Conservation (phyloP, 2,329 filamentous ascomycete species). For the Xylaria sp. region DNA sequence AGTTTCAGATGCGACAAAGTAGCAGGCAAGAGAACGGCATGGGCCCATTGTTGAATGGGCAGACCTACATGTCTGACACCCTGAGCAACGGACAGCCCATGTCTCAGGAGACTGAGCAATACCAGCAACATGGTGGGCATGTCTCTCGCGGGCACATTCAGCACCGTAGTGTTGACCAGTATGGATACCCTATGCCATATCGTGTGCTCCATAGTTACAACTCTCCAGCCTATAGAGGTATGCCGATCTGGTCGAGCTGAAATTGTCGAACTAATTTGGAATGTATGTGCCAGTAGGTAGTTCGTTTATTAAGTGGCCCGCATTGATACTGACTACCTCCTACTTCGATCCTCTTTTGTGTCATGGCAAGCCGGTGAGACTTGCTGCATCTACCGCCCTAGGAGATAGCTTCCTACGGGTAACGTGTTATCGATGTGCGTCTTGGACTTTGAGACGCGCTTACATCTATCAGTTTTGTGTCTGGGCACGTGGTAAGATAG, state of each 20-base stretch:
- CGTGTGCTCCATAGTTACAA: conserved; percentile 55
- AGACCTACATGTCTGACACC: conserved; percentile 22
- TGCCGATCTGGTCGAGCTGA: conserved; percentile 50
- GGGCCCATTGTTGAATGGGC: conserved; percentile 25
- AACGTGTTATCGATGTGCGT: no score
- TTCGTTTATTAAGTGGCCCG: background rate
- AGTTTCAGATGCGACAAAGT: conserved; percentile 15
- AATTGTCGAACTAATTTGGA: conserved; percentile 8
- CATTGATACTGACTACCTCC: background rate
- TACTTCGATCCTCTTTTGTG: conserved; percentile 8
- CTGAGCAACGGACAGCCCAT: conserved; percentile 24
- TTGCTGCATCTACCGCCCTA: background rate
- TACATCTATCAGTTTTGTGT: no score
- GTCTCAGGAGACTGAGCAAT: conserved; percentile 30
- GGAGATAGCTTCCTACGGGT: no score
- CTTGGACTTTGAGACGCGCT: no score
- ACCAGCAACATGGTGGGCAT: conserved; percentile 32
- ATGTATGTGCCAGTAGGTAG: background rate
- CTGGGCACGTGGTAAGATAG: no score
- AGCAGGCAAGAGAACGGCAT: conserved; percentile 24
- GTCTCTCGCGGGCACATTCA: conserved; percentile 36
- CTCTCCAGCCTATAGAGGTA: conserved; percentile 50
- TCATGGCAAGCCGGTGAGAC: background rate
- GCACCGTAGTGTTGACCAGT: conserved; percentile 35
- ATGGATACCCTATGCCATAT: conserved; percentile 37